Conservation (phyloP, 2,329 filamentous ascomycete species). For the Cytospora piceae region DNA sequence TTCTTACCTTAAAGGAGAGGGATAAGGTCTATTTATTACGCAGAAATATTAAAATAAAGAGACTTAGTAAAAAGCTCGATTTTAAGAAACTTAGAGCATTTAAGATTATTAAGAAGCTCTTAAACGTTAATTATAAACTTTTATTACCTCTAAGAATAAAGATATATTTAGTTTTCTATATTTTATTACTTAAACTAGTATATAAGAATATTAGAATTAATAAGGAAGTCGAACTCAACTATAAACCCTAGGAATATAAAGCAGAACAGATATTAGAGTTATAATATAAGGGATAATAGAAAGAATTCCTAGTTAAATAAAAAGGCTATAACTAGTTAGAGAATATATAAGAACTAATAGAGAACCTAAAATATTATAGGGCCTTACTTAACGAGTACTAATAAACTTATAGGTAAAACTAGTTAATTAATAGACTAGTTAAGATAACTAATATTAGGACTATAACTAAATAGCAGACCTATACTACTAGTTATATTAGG, state of each 20-base stretch:
- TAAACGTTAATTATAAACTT: neutral
- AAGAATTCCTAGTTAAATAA: neutral
- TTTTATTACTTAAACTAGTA: no score
- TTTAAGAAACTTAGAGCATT: conserved; percentile 3
- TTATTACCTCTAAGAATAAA: no score
- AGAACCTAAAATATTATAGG: neutral
- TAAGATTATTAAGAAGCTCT: neutral
- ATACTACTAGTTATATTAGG: no score
- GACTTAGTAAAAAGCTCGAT: neutral
- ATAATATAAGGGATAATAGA: neutral
- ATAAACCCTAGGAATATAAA: no score
- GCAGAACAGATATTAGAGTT: no score
- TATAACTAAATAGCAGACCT: no score
- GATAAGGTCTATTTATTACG: neutral
- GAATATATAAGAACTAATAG: neutral
- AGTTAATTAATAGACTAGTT: no score
- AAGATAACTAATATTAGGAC: no score
- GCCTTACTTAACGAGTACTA: neutral
- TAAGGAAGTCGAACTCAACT: no score
- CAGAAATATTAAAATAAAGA: conserved; percentile 3
- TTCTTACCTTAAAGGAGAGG: neutral
- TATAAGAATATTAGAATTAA: no score
- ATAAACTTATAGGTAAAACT: no score
- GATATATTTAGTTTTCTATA: no score
- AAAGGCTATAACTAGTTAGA: neutral